These are phyloP conservation scores for Hebeloma cylindrosporum DNA, from an alignment of 768 basidiomycete genomes.

Conservation along the genomic window DNA sequence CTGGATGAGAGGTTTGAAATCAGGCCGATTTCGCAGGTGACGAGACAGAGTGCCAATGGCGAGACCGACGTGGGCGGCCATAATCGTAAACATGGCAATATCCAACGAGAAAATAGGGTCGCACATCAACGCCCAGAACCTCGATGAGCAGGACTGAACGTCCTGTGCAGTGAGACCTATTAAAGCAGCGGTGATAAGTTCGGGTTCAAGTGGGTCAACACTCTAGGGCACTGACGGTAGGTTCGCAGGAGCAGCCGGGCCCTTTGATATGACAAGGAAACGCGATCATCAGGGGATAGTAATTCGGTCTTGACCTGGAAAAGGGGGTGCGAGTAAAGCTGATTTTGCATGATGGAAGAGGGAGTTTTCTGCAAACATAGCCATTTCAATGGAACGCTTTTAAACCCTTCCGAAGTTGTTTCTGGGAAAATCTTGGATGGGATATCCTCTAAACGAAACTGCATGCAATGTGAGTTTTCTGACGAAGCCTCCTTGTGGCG, in stretches of 20 bases:
- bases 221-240: slow-evolving; percentile 37
- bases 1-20: slow-evolving; percentile 48
- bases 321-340: slow-evolving; percentile 45
- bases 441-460: too few relatives aligned
- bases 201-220: slow-evolving; percentile 9
- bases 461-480: slow-evolving; percentile 21
- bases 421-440: slow-evolving; percentile 12
- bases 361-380: too few relatives aligned
- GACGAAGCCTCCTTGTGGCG: too few relatives aligned
- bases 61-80: slow-evolving; percentile 52
- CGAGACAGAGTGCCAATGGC: slow-evolving; percentile 54
- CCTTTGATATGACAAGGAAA: slow-evolving; percentile 50
- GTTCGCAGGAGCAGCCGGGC: slow-evolving; percentile 50
- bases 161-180: slow-evolving; percentile 45
- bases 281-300: slow-evolving; percentile 44
- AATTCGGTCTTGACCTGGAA: slow-evolving; percentile 45
- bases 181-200: background rate
- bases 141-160: slow-evolving; percentile 46
- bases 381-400: too few relatives aligned
- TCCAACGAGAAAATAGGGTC: slow-evolving; percentile 54
- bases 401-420: slow-evolving; percentile 14
- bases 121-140: slow-evolving; percentile 53
- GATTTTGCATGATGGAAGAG: slow-evolving; percentile 31
- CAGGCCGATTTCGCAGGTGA: slow-evolving; percentile 47
- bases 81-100: slow-evolving; percentile 52